Evolutionary conservation across 306 rosid species (phyloP).

Genomic region (Pachyrhizus erosus): DNA sequence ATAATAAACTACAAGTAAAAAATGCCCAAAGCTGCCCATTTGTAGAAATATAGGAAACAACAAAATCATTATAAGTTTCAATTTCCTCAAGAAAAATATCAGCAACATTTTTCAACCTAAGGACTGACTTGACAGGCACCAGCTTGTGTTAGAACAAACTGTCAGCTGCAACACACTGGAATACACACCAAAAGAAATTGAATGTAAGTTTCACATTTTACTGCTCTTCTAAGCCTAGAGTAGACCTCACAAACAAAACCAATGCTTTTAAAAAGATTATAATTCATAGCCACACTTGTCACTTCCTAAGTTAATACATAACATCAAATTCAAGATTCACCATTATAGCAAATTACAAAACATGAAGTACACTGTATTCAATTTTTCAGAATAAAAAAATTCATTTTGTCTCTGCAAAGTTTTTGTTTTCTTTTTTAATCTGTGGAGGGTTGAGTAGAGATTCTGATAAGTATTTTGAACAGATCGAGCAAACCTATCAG

Average conservation of each 20-base stretch:
- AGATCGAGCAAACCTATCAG: slow-evolving; percentile 8
- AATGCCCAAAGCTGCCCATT: slow-evolving; percentile 13
- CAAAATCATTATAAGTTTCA: not conserved
- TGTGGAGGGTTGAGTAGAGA: not conserved
- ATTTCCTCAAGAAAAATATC: not conserved
- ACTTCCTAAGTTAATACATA: not conserved
- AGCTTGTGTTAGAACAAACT: not conserved
- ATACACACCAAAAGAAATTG: not conserved
- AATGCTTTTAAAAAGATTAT: not conserved
- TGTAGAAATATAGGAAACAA: not conserved
- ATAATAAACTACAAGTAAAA: not conserved
- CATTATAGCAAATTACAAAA: not conserved
- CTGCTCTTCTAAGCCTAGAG: not conserved
- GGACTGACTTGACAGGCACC: not conserved
- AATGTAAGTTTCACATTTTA: not conserved
- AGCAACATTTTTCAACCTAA: not conserved
- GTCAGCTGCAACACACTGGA: not conserved
- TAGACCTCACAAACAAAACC: not conserved
- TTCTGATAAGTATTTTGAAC: slow-evolving; percentile 3
- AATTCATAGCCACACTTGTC: not conserved
- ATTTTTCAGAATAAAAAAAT: not conserved
- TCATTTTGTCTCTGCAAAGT: not conserved
- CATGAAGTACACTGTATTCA: not conserved
- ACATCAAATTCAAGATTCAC: not conserved
- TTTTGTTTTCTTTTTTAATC: not conserved